These are phyloP conservation scores for Olyra latifolia DNA, from an alignment of 176 grass and related monocot species.

Conservation along the genomic window DNA sequence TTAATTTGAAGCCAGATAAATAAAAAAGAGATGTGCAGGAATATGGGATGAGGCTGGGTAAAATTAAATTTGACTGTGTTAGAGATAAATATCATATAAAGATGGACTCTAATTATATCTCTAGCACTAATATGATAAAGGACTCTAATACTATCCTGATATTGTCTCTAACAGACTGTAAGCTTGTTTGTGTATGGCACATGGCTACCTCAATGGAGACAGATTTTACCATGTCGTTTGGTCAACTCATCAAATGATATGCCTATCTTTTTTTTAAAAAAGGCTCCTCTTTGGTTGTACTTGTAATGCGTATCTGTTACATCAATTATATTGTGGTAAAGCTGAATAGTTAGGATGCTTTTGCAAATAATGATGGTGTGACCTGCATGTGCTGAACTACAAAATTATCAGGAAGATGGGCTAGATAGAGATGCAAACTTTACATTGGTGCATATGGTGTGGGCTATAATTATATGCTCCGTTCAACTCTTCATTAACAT, in stretches of 20 bases:
- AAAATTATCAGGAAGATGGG: background rate
- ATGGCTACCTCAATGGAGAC: background rate
- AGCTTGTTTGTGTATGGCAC: background rate
- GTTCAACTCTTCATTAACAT: background rate
- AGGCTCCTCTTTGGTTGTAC: background rate
- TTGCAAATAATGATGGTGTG: background rate
- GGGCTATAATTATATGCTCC: background rate
- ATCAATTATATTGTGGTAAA: background rate
- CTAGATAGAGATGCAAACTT: slow-evolving; percentile 9
- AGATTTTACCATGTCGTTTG: background rate
- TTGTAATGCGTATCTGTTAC: background rate
- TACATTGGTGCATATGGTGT: background rate
- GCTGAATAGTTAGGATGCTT: background rate
- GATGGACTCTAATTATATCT: too few relatives aligned
- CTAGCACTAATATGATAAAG: too few relatives aligned
- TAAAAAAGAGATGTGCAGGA: background rate
- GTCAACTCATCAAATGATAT: background rate
- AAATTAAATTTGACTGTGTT: background rate
- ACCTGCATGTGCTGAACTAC: background rate
- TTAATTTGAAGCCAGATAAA: background rate
- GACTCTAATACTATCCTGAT: too few relatives aligned
- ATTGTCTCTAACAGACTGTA: too few relatives aligned
- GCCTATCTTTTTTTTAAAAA: background rate
- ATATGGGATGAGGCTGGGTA: background rate
- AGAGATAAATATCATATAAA: too few relatives aligned